Evolutionary conservation across 139 green algal genomes (phyloP).

Genomic region (Parachlorella kessleri): DNA sequence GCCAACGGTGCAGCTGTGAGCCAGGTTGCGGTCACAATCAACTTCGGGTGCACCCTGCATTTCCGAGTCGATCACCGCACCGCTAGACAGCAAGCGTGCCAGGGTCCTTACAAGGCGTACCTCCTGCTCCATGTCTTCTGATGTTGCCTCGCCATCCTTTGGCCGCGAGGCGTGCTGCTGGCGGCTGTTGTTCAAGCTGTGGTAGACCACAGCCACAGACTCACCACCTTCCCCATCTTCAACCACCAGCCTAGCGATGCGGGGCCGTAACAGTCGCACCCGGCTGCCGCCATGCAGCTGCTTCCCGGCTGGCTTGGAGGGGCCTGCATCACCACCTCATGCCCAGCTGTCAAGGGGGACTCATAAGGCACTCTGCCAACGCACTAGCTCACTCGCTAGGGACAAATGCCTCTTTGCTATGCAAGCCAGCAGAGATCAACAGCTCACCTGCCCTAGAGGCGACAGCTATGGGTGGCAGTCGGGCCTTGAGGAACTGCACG

Average conservation of each 20-base stretch:
- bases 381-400: neutral
- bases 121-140: neutral
- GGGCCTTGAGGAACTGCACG: slow-evolving; percentile 34
- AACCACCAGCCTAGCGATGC: slow-evolving; percentile 37
- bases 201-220: slow-evolving; percentile 33
- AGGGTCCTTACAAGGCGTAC: no score
- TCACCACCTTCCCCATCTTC: slow-evolving; percentile 6
- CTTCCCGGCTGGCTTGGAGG: neutral
- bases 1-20: neutral
- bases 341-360: neutral
- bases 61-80: neutral
- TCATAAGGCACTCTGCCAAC: no score
- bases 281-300: neutral
- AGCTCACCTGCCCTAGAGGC: neutral
- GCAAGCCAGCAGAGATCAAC: neutral
- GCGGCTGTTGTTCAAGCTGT: slow-evolving; percentile 43
- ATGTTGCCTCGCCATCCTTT: neutral
- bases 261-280: slow-evolving; percentile 13
- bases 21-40: neutral
- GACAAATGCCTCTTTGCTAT: neutral
- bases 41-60: neutral
- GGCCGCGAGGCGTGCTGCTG: slow-evolving; percentile 18
- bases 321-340: neutral
- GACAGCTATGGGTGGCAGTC: slow-evolving; percentile 31
- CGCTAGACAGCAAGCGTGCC: no score